Base-by-base conservation (phyloP, 768 basidiomycete species). In the Gloeophyllum trabeum region DNA sequence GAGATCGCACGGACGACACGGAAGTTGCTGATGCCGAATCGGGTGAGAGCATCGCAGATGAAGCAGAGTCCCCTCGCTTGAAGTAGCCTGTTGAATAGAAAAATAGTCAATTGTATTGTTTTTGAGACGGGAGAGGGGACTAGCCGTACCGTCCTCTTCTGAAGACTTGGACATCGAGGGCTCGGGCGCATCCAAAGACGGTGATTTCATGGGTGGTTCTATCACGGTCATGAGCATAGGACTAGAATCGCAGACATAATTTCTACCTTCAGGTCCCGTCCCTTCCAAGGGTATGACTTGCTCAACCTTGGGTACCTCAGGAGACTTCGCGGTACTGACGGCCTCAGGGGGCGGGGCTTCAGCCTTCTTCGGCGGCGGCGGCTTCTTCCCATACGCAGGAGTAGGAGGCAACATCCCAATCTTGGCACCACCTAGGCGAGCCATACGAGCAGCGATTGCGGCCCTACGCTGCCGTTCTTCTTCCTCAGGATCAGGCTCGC, bases 381-480 rank as follows among this genome's bases (percentile, higher is more conserved):
- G 74, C 47, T 73, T 73, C 42, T 67, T 67, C 12, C 74, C 79
- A 60, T 87, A 79, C 45, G 81, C 63, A 39, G 85, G 81, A n/a
- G n/a, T n/a, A n/a, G n/a, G n/a, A 1, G 81, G 79, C 1, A 67
- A 75, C 82, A 94, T 84, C 3, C 86, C 87, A 19, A 90, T 65
- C 42, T 81, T 67, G 12, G 87, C 76, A 38, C 90, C 93, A 22
- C 93, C 93, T 14, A 97, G 70, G 46, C 83, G 81, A 32, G 90
- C 91, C 89, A 98, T 90, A 36, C 91, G 73, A 19, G 90, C 90
- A 24, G 91, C 89, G 54, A 97, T 81, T 7, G 86, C 81, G 4
- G 89, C 85, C 34, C 92, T 75, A 36, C 83, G 74, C 53, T 86
- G 81, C 42, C 81, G 67, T 51, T 86, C 83, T 48, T 84, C 81